Conservation (phyloP, 139 green algal species). For the Coelastrella sp. region DNA sequence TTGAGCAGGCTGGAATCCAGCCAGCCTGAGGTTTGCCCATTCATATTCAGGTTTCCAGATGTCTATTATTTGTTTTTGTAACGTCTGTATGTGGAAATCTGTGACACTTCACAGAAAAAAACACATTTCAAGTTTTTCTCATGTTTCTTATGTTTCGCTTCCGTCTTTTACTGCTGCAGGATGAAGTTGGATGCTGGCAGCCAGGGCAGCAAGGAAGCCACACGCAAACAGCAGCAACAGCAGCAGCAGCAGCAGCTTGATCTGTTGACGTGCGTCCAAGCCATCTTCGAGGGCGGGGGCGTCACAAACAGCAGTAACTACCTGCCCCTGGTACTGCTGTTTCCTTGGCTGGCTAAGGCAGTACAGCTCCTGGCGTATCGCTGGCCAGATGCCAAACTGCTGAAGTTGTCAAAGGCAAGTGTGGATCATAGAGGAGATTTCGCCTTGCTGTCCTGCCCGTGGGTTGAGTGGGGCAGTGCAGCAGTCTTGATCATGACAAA, state of each 20-base stretch:
- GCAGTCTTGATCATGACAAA: no score
- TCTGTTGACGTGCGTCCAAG: neutral
- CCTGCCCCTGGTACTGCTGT: slow-evolving; percentile 28
- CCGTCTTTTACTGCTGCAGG: neutral
- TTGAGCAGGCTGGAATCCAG: neutral
- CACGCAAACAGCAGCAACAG: slow-evolving; percentile 25
- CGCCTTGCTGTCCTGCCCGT: no score
- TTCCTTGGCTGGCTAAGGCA: neutral
- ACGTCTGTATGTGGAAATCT: neutral
- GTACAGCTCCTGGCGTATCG: neutral
- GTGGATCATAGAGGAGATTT: no score
- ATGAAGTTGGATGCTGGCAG: neutral
- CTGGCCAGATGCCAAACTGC: slow-evolving; percentile 23
- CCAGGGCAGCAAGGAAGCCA: neutral
- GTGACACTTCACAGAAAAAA: neutral
- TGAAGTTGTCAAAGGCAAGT: neutral
- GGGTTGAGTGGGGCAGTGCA: no score
- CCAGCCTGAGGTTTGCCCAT: neutral
- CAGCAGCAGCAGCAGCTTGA: slow-evolving; percentile 3
- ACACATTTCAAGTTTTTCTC: neutral
- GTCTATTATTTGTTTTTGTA: neutral
- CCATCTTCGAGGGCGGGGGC: slow-evolving; percentile 9
- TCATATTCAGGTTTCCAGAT: neutral
- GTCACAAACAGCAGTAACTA: slow-evolving; percentile 38
- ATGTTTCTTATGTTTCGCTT: neutral